Percentiles rank a stretch among this genome's conserved stretches.
These are phyloP conservation scores for Wickerhamomyces hampshirensis DNA, from an alignment of 805 yeast genomes.

Conservation along the genomic window DNA sequence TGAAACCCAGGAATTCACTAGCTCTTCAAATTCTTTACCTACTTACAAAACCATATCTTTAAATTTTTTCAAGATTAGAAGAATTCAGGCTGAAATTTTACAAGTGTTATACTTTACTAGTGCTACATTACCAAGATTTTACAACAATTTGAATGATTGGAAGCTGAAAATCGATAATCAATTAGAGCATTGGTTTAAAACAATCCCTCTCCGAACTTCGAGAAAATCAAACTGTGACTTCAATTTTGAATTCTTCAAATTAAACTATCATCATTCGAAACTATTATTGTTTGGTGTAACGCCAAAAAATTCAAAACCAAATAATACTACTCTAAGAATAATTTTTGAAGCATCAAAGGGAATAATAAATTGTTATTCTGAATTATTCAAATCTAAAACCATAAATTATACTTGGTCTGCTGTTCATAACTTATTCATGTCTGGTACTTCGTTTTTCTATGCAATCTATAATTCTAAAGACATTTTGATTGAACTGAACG, in stretches of 20 bases:
- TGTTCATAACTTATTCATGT: constrained; percentile 82
- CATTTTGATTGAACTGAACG: constrained; percentile 40
- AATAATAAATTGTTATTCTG: constrained; percentile 58
- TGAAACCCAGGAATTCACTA: constrained; percentile 35
- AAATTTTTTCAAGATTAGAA: constrained; percentile 64
- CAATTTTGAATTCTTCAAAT: constrained; percentile 59
- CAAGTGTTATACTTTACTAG: constrained; percentile 61
- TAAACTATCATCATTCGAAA: constrained; percentile 74
- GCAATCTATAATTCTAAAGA: constrained; percentile 66
- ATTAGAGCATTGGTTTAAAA: constrained; percentile 59
- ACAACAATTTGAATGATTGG: constrained; percentile 56
- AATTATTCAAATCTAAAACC: constrained; percentile 48
- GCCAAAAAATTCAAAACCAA: constrained; percentile 57
- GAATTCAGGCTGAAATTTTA: constrained; percentile 74
- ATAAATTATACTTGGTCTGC: constrained; percentile 93
- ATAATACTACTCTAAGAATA: constrained; percentile 46
- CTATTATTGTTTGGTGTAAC: constrained; percentile 72
- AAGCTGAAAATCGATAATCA: constrained; percentile 43
- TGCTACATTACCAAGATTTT: constrained; percentile 66
- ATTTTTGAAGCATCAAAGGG: constrained; percentile 63
- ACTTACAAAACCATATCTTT: constrained; percentile 66
- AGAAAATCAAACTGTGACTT: constrained; percentile 70
- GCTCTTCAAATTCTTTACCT: constrained; percentile 36
- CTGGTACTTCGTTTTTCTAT: constrained; percentile 80
- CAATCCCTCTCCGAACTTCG: constrained; percentile 48